Base-by-base conservation (phyloP, 768 basidiomycete species). In the Gloeophyllum trabeum region DNA sequence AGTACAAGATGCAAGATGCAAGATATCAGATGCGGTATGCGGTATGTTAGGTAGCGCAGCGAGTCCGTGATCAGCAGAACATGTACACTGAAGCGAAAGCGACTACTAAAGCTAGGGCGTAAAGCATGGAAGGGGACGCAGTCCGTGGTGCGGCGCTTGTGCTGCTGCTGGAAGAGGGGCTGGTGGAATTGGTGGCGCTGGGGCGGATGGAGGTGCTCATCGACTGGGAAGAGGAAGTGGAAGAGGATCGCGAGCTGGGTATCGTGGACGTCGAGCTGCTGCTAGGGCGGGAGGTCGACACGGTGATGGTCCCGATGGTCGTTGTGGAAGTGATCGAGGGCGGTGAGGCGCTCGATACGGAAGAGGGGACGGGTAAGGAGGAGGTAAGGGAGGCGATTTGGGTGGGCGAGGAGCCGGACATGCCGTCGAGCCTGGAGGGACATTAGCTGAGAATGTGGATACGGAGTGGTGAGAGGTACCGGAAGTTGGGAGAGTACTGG, bases 401-500 rank as follows among this genome's bases (percentile, higher is more conserved):
- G 1, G 62, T 56, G 20, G 61, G 53, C 51, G 77, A 73, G 21
- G 73, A 71, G 39, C 81, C 82, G 10, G 62, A 63, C 81, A 84
- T 81, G 28, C 64, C 64, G 26, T 63, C 56, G 21, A 84, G 61
- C 3, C 77, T 83, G 48, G 7, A 19, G 19, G 43, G n/a, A 22
- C 37, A 35, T 39, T 24, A n/a, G 35, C 40, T 46, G 35, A 44
- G 25, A 22, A 6, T 22, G 2, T 45, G 50, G 38, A 54, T 35
- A n/a, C 1, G 4, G 39, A 2, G 21, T 1, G 22, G n/a, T 5
- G 6, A 30, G 2, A 61, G 73, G 39, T 47, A 79, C 80, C 55
- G 52, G 61, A 86, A 84, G 46, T 62, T 64, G 0, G 71, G 66
- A 0, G 81, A 81, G 53, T 61, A 81, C 20, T 56, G 62, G 0